Evolutionary conservation across 2,329 filamentous ascomycete genomes (phyloP), one percentile per base, ranked within the genome.

Genomic region (Monosporascus sp.): DNA sequence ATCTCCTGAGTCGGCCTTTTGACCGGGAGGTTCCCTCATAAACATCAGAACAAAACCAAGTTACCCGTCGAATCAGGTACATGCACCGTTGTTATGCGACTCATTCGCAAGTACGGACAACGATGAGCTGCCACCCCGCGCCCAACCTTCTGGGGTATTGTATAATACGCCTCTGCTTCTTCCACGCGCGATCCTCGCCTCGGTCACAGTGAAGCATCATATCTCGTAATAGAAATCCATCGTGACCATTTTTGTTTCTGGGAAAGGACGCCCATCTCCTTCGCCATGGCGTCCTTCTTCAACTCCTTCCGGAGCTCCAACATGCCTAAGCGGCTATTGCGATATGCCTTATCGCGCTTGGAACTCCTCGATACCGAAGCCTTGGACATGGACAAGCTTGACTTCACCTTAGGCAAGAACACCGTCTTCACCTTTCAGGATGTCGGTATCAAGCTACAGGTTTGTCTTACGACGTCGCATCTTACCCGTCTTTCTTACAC

Each of bases 311-410:
- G 77, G 64, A 78, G 73, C 69, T 83, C 91, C 58, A 89, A 84
- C 62, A 90, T 96, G 78, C 89, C 92, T 74, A 96, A 94, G 80
- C 86, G 88, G 70, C 80, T 97, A 64, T 81, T 97, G 60, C 87
- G 90, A 61, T 96, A 94, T 75, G 90, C 87, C 49, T 77, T 99
- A 43, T 87, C 88, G 24, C 85, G 87, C 54, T 79, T 96, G 55
- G 91, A 96, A 62, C 79, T 97, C 52, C 82, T 99, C 55, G 94
- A 97, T 65, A 88, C 90, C 53, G 88, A 95, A 66, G 86, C 88
- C 14, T 76, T 97, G 60, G 89, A 97, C 65, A 80, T 94, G 57
- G 91, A 94, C 59, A 90, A 91, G 61, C 74, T 97, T 58, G 91
- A 95, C 62, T 83, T 97, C 61, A 86, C 85, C 46, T 82, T 90